Evolutionary conservation across 345 rosid species (phyloP).

Genomic region (Syzygium aqueum): DNA sequence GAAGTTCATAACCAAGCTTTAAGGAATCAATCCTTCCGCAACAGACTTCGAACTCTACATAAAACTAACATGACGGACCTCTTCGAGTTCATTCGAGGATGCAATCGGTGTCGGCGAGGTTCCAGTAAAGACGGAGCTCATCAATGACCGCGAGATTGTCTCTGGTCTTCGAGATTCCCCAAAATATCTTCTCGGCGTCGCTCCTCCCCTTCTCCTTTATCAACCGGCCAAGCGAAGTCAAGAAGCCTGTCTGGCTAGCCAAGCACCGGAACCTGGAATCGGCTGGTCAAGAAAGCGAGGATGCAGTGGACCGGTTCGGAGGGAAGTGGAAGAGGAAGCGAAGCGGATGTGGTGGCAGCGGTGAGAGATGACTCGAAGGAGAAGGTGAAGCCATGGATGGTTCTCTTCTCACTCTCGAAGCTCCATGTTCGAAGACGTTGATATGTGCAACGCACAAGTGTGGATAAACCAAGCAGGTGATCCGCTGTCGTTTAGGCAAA

Average conservation of each 20-base stretch:
- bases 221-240: conserved; percentile 69
- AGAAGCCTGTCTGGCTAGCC: conserved; percentile 77
- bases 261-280: conserved; percentile 35
- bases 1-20: neutral
- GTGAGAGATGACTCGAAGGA: conserved; percentile 31
- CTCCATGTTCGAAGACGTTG: neutral
- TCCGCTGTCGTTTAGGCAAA: neutral
- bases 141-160: conserved; percentile 82
- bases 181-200: conserved; percentile 71
- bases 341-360: neutral
- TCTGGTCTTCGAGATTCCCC: conserved; percentile 84
- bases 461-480: neutral
- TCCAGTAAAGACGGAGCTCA: conserved; percentile 84
- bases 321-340: conserved; percentile 7
- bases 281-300: conserved; percentile 1
- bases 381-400: conserved; percentile 10
- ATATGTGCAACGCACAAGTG: neutral
- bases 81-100: conserved; percentile 82
- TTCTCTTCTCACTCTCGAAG: neutral
- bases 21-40: neutral
- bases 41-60: neutral
- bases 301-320: conserved; percentile 2
- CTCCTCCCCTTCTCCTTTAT: conserved; percentile 84
- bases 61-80: conserved; percentile 22
- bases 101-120: conserved; percentile 79